A percentile compares a stretch with the other conserved stretches of the same genome.
These are phyloP conservation scores for Venturiaceae sp. DNA, from an alignment of 2,329 filamentous ascomycete species.

Conservation along the genomic window DNA sequence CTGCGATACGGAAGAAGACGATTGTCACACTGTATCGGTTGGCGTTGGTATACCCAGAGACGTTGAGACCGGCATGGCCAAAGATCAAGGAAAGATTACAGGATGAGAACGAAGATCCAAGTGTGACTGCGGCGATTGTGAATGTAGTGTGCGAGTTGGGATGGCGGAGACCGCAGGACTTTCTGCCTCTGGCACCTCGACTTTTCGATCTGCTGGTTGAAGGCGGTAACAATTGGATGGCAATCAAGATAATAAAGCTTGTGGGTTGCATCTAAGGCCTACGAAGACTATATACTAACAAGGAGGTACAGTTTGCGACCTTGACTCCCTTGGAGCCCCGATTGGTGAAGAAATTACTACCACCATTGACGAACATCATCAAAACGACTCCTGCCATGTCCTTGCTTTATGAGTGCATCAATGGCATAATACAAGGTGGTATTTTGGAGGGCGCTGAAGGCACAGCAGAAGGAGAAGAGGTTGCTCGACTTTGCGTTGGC, in stretches of 20 bases:
- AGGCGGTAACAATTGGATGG: conserved; percentile 98
- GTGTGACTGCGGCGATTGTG: conserved; percentile 89
- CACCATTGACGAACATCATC: conserved; percentile 86
- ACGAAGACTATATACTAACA: conserved; percentile 2
- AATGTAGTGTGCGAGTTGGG: conserved; percentile 96
- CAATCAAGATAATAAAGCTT: conserved; percentile 96
- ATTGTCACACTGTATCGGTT: conserved; percentile 89
- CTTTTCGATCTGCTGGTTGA: conserved; percentile 89
- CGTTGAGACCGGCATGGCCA: conserved; percentile 84
- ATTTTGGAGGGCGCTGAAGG: conserved; percentile 79
- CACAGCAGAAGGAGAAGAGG: conserved; percentile 74
- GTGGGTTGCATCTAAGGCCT: conserved; percentile 37
- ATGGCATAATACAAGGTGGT: conserved; percentile 93
- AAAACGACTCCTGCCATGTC: conserved; percentile 96
- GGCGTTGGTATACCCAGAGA: conserved; percentile 93
- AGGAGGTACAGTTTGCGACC: conserved; percentile 65
- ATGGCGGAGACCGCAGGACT: conserved; percentile 88
- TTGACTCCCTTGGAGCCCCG: conserved; percentile 87
- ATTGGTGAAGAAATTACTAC: conserved; percentile 80
- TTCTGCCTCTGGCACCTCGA: conserved; percentile 80
- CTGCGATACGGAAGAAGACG: conserved; percentile 87
- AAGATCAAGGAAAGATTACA: conserved; percentile 92
- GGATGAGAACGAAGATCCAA: conserved; percentile 81
- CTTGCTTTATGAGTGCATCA: conserved; percentile 96
- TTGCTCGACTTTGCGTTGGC: conserved; percentile 82